Evolutionary conservation across 768 basidiomycete species (phyloP).

Genomic region (Amanita exitialis): DNA sequence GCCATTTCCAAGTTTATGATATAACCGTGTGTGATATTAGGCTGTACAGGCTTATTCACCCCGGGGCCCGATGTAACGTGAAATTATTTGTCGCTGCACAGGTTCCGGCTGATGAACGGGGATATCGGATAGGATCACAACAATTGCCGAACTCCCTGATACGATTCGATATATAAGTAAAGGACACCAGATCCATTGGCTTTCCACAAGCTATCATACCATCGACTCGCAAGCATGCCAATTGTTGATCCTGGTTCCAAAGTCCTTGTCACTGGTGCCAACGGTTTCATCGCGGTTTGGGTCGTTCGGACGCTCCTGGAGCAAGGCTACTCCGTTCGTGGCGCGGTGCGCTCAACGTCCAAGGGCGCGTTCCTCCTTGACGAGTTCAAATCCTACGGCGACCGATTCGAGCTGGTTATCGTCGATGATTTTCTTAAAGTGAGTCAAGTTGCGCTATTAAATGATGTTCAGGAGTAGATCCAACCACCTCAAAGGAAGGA

Average conservation of each 20-base stretch:
- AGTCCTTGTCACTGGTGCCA: slow-evolving; percentile 20
- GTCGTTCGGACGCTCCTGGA: slow-evolving; percentile 46
- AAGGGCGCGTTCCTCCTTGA: slow-evolving; percentile 51
- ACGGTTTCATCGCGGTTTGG: slow-evolving; percentile 49
- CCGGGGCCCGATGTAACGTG: too few relatives aligned
- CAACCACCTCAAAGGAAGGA: slow-evolving; percentile 30
- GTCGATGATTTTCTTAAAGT: slow-evolving; percentile 56
- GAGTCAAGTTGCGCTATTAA: neutral
- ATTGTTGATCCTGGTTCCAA: slow-evolving; percentile 17
- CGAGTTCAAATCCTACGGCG: slow-evolving; percentile 40
- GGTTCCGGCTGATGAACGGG: too few relatives aligned
- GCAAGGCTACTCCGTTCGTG: slow-evolving; percentile 52
- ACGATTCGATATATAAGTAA: too few relatives aligned
- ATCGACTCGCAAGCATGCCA: slow-evolving; percentile 15
- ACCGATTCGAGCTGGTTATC: slow-evolving; percentile 53
- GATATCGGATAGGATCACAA: too few relatives aligned
- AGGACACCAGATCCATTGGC: too few relatives aligned
- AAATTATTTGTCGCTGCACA: too few relatives aligned
- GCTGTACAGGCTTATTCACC: too few relatives aligned
- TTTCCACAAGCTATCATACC: too few relatives aligned
- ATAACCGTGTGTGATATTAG: too few relatives aligned
- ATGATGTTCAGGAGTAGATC: neutral
- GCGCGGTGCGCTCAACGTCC: slow-evolving; percentile 49
- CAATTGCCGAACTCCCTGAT: too few relatives aligned
- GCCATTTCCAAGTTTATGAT: too few relatives aligned